Evolutionary conservation across 2,329 filamentous ascomycete species (phyloP), one percentile per base, ranked within the genome.

Genomic region (Drechslerella dactyloides): DNA sequence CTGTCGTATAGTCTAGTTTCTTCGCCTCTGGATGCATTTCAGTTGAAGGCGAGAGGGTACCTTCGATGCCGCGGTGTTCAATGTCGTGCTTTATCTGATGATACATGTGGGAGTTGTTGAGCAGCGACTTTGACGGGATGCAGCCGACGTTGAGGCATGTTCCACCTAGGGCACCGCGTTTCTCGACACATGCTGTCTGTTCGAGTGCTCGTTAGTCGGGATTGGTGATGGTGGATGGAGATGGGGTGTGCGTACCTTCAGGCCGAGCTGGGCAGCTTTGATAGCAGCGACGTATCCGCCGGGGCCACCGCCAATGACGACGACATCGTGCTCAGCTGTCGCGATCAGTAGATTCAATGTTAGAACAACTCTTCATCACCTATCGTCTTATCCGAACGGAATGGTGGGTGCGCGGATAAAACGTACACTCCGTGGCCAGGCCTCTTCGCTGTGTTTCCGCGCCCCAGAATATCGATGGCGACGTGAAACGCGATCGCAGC

Each of bases 21-120:
- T 8, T 2, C 13, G 51, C 17, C 4, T 30, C 19, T 13, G 11
- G 44, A 19, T 33, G 23, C 17, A 53, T 33, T 3, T 19, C 19
- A 42, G 8, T 33, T 46, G 7, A 13, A 7, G 10, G 10, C 1
- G 30, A 30, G 13, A 24, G 21, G 42, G 54, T 51, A 77, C 76
- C 76, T 79, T 97, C 93, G 80, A 99, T 99, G 80, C 94, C 94
- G 80, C 94, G 91, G 82, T 90, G 87, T 84, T 97, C 96, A 76
- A 92, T 93, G 84, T 99, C 94, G 84, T 99, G 93, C 73, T 96
- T 87, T 79, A 97, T 90, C 83, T 93, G 90, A 84, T 97, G 93
- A 85, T 97, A 97, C 73, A 97, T 86, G 82, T 97, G 92, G 78
- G 94, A 97, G 86, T 97, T 97, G 88, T 97, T 99, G 81, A 99